Percentiles rank a stretch among this genome's conserved stretches.
Conservation (phyloP, 306 rosid species). For the Delonix regia region DNA sequence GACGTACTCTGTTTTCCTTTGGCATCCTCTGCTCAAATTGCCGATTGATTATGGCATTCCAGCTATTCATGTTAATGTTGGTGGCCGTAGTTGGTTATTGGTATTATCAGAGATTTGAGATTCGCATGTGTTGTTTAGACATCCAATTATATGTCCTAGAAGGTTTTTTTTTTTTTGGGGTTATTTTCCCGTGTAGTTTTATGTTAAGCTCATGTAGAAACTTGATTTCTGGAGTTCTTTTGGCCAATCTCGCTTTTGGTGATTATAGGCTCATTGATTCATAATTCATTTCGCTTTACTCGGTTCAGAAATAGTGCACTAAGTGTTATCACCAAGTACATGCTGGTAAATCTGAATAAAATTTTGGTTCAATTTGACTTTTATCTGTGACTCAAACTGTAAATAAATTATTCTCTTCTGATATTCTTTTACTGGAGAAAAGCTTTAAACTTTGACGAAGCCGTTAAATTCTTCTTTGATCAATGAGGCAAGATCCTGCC, state of each 20-base stretch:
- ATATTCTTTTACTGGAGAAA: background rate
- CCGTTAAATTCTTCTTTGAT: too few relatives aligned
- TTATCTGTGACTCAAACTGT: background rate
- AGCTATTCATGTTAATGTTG: slow-evolving; percentile 23
- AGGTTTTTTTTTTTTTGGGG: background rate
- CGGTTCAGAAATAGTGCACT: background rate
- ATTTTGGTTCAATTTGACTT: background rate
- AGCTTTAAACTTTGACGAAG: too few relatives aligned
- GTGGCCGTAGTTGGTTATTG: slow-evolving; percentile 21
- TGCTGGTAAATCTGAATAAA: background rate
- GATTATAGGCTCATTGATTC: slow-evolving; percentile 29
- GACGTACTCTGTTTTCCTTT: slow-evolving; percentile 4
- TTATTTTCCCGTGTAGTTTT: background rate
- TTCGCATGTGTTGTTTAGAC: slow-evolving; percentile 34
- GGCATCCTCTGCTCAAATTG: slow-evolving; percentile 13
- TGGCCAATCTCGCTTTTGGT: slow-evolving; percentile 1
- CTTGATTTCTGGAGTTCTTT: slow-evolving; percentile 4
- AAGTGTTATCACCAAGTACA: background rate
- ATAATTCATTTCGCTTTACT: slow-evolving; percentile 23
- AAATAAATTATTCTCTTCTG: background rate
- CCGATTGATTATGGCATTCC: slow-evolving; percentile 36
- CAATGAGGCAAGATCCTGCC: too few relatives aligned
- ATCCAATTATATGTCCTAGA: slow-evolving; percentile 30
- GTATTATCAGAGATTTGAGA: slow-evolving; percentile 46
- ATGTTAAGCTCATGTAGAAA: slow-evolving; percentile 9